These are phyloP conservation scores for Caloboletus firmus DNA, from an alignment of 1,284 basidiomycete species.

Conservation along the genomic window DNA sequence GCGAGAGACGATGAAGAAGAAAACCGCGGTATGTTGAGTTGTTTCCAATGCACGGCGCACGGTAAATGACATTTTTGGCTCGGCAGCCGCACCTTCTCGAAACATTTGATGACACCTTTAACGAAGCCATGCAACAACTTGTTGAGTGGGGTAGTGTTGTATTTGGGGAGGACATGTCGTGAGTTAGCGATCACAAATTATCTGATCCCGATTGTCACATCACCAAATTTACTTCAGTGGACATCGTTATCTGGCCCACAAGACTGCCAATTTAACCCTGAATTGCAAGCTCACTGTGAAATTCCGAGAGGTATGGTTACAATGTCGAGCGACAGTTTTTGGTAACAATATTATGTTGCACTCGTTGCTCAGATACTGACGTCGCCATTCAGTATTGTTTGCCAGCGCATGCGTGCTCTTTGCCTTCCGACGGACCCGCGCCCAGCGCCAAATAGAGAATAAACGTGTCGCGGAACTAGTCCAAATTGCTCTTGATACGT, in stretches of 20 bases:
- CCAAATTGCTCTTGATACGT: constrained; percentile 74
- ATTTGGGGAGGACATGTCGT: constrained; percentile 69
- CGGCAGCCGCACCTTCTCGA: constrained; percentile 51
- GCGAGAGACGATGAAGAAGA: constrained; percentile 53
- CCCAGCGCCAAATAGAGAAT: constrained; percentile 60
- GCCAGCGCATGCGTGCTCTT: constrained; percentile 38
- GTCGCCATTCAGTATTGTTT: constrained; percentile 35
- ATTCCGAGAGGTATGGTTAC: constrained; percentile 61
- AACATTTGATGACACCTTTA: constrained; percentile 70
- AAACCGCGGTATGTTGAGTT: constrained; percentile 49
- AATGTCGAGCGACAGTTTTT: constrained; percentile 68
- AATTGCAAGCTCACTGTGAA: constrained; percentile 73
- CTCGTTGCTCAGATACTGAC: constrained; percentile 18
- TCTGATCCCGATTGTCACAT: constrained; percentile 26
- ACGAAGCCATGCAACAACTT: constrained; percentile 82
- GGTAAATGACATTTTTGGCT: constrained; percentile 18
- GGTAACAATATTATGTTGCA: constrained; percentile 46
- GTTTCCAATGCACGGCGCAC: constrained; percentile 9
- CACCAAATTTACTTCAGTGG: constrained; percentile 48
- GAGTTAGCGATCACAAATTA: constrained; percentile 40
- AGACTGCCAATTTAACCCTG: constrained; percentile 69
- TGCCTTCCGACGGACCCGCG: constrained; percentile 43
- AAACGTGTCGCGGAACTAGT: constrained; percentile 76
- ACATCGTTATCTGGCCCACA: constrained; percentile 75
- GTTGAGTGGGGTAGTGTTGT: constrained; percentile 80